Evolutionary conservation across 257 asterid genomes (phyloP).

Genomic region (Plantago ovata): DNA sequence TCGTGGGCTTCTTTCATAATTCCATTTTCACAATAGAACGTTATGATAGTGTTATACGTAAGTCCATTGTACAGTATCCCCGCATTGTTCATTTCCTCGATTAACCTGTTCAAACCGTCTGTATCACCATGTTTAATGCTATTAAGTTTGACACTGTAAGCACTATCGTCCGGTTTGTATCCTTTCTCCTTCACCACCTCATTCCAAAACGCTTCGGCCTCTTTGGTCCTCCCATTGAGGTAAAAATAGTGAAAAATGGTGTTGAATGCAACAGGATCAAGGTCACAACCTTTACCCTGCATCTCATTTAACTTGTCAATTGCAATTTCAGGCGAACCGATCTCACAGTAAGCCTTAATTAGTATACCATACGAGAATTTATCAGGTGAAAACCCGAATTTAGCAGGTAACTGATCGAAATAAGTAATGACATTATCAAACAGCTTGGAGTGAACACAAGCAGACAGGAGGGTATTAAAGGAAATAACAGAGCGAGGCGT

Average conservation of each 20-base stretch:
- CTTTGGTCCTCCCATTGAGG: not conserved
- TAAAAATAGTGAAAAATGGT: not conserved
- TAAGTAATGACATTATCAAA: not conserved
- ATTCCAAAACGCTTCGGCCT: not conserved
- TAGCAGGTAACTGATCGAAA: not conserved
- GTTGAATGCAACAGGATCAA: not conserved
- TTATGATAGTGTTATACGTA: conserved; percentile 64
- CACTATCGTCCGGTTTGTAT: not conserved
- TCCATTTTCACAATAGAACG: conserved; percentile 48
- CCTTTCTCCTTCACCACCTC: not conserved
- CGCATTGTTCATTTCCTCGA: conserved; percentile 52
- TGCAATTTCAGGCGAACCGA: not conserved
- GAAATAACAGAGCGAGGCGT: not conserved
- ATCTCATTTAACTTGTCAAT: not conserved
- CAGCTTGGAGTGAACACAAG: not conserved
- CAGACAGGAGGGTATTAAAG: not conserved
- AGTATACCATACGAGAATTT: no score
- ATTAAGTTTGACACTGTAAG: not conserved
- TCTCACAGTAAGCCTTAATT: no score
- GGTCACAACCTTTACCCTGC: not conserved
- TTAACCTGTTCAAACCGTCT: conserved; percentile 46
- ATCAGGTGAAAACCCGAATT: not conserved
- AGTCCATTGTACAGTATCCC: conserved; percentile 56
- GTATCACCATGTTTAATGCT: conserved; percentile 24
- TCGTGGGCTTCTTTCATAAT: conserved; percentile 64